phyloP scores from a whole-genome alignment of 164 flowering plant species.

The Warburgia ugandensis region DNA sequence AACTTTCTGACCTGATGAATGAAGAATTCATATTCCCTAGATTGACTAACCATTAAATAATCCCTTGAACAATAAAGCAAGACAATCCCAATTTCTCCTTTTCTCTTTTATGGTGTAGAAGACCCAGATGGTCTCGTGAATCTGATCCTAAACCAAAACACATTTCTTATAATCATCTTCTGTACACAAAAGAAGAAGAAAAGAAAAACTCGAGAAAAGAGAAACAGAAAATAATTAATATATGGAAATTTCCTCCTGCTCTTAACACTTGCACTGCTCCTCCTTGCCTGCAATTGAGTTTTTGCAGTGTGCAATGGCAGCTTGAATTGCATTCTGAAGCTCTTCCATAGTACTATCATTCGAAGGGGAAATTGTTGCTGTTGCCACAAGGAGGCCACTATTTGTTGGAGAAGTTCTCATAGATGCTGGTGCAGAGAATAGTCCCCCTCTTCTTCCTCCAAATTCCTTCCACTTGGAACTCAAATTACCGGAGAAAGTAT shows the following conservation, averaged over 20 bases:
- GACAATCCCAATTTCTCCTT: too few relatives aligned
- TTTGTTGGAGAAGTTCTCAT: slow-evolving; percentile 74
- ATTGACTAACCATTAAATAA: neutral
- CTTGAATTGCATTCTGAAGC: slow-evolving; percentile 88
- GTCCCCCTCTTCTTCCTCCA: slow-evolving; percentile 25
- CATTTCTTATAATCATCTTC: neutral
- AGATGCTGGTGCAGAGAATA: slow-evolving; percentile 76
- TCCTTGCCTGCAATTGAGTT: slow-evolving; percentile 53
- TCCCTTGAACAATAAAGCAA: neutral
- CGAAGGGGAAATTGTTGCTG: slow-evolving; percentile 18
- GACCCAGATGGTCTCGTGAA: neutral
- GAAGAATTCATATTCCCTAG: neutral
- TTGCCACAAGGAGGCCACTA: slow-evolving; percentile 54
- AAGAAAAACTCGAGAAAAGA: neutral
- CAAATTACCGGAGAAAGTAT: slow-evolving; percentile 50
- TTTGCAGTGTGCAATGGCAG: slow-evolving; percentile 97
- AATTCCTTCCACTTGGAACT: slow-evolving; percentile 23
- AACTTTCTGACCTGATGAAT: too few relatives aligned
- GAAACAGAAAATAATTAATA: neutral
- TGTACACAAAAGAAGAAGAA: neutral
- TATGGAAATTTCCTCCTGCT: slow-evolving; percentile 5
- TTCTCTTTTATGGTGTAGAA: too few relatives aligned
- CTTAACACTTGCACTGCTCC: slow-evolving; percentile 15
- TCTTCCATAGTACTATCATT: slow-evolving; percentile 89
- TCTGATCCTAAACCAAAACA: neutral